Evolutionary conservation across 1,284 basidiomycete genomes (phyloP).

Genomic region (Tilletia indica): DNA sequence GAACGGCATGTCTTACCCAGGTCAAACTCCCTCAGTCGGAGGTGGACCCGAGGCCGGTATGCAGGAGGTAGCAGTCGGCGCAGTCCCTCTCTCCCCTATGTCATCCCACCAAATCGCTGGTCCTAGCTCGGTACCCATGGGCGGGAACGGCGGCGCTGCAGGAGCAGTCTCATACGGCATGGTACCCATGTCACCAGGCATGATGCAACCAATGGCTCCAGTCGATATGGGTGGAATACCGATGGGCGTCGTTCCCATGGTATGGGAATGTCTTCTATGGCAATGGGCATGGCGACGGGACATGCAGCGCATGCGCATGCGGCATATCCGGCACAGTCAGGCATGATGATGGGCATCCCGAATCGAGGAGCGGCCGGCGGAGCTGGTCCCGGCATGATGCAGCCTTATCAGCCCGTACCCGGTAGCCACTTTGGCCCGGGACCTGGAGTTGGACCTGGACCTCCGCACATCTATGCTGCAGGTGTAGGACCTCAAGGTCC

Average conservation of each 20-base stretch:
- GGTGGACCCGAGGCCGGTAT: too few species aligned
- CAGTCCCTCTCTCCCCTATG: background rate
- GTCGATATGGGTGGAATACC: background rate
- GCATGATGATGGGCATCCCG: background rate
- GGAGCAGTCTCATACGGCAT: slow-evolving; percentile 4
- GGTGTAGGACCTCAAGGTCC: background rate
- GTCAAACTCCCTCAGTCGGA: background rate
- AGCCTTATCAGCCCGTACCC: background rate
- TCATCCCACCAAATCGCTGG: background rate
- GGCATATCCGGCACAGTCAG: background rate
- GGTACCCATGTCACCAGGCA: background rate
- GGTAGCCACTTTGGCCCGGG: too few species aligned
- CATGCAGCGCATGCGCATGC: background rate
- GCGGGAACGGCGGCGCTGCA: background rate
- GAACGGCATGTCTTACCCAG: background rate
- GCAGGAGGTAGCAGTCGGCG: background rate
- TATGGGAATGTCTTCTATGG: background rate
- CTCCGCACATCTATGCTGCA: background rate
- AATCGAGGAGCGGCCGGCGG: background rate
- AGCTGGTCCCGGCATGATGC: background rate
- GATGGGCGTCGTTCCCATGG: background rate
- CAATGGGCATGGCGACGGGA: background rate
- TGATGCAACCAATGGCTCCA: background rate
- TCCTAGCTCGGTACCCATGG: background rate
- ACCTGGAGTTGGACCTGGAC: background rate